A percentile compares a stretch with the other conserved stretches of the same genome.
These are phyloP conservation scores for Metarhizium brunneum DNA, from an alignment of 2,329 filamentous ascomycete genomes.

Conservation along the genomic window DNA sequence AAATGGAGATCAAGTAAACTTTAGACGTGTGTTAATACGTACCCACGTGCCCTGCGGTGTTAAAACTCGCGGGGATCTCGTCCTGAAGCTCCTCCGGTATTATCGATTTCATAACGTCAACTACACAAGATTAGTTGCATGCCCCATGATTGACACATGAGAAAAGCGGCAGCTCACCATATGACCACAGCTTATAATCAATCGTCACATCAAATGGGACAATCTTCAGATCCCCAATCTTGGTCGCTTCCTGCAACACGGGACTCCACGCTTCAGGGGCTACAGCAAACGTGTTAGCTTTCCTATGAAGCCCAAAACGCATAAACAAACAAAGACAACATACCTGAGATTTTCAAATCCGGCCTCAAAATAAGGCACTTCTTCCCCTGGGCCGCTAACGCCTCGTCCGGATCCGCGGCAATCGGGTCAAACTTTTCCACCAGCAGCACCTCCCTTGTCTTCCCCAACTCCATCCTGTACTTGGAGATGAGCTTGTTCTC, in stretches of 20 bases:
- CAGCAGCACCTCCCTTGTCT: slow-evolving; percentile 55
- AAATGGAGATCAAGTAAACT: background rate
- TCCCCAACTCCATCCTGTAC: slow-evolving; percentile 57
- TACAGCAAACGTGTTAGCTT: slow-evolving; percentile 10
- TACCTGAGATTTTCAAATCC: slow-evolving; percentile 44
- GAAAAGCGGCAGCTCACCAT: slow-evolving; percentile 43
- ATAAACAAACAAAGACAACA: slow-evolving; percentile 7
- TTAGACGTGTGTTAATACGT: slow-evolving; percentile 18
- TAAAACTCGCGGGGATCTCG: slow-evolving; percentile 79
- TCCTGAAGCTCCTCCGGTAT: slow-evolving; percentile 71
- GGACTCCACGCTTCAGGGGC: slow-evolving; percentile 65
- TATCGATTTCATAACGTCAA: slow-evolving; percentile 74
- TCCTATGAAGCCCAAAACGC: background rate
- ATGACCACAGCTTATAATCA: slow-evolving; percentile 80
- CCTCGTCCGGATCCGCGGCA: slow-evolving; percentile 49
- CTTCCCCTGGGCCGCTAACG: slow-evolving; percentile 41
- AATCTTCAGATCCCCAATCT: slow-evolving; percentile 58
- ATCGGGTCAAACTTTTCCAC: slow-evolving; percentile 57
- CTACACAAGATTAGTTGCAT: slow-evolving; percentile 26
- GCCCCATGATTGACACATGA: background rate
- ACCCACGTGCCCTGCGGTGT: slow-evolving; percentile 80
- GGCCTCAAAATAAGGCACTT: slow-evolving; percentile 55
- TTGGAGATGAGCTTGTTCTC: slow-evolving; percentile 67
- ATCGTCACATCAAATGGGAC: slow-evolving; percentile 68
- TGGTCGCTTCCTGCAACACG: slow-evolving; percentile 57